Evolutionary conservation across 768 basidiomycete genomes (phyloP).

Genomic region (Postia placenta): DNA sequence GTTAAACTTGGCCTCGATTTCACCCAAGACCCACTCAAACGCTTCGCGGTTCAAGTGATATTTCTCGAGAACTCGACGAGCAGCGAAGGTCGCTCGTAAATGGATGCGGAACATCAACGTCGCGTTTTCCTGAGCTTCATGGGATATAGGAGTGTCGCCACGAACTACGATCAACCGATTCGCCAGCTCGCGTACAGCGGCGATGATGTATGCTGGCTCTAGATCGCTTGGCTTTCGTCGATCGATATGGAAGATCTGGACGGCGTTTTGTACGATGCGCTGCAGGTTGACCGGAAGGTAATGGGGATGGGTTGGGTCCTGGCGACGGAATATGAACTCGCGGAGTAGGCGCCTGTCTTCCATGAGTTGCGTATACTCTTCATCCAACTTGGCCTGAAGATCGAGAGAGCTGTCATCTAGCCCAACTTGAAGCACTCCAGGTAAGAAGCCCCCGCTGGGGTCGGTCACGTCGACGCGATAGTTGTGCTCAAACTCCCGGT

Average conservation of each 20-base stretch:
- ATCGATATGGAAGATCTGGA: slow-evolving; percentile 97
- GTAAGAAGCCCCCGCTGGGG: slow-evolving; percentile 70
- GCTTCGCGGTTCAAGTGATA: slow-evolving; percentile 88
- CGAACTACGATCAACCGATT: slow-evolving; percentile 83
- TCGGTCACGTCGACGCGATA: slow-evolving; percentile 96
- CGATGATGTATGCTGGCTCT: slow-evolving; percentile 81
- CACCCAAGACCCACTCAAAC: slow-evolving; percentile 95
- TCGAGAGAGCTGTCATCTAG: slow-evolving; percentile 81
- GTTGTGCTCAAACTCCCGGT: slow-evolving; percentile 81
- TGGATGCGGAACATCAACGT: slow-evolving; percentile 93
- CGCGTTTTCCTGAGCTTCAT: slow-evolving; percentile 80
- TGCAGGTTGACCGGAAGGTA: slow-evolving; percentile 94
- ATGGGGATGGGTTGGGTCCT: slow-evolving; percentile 64
- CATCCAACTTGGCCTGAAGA: slow-evolving; percentile 80
- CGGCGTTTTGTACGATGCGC: slow-evolving; percentile 92
- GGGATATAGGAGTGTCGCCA: slow-evolving; percentile 70
- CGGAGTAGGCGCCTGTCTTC: slow-evolving; percentile 79
- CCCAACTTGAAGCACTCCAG: slow-evolving; percentile 78
- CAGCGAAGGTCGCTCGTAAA: slow-evolving; percentile 80
- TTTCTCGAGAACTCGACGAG: slow-evolving; percentile 82
- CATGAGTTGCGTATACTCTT: slow-evolving; percentile 57
- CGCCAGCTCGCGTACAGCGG: slow-evolving; percentile 67
- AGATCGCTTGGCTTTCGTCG: slow-evolving; percentile 89
- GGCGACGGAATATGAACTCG: slow-evolving; percentile 75
- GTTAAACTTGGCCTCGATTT: slow-evolving; percentile 95